Evolutionary conservation across 2,329 filamentous ascomycete species (phyloP), one percentile per base, ranked within the genome.

Genomic region (Chrysoporthe deuterocubensis): DNA sequence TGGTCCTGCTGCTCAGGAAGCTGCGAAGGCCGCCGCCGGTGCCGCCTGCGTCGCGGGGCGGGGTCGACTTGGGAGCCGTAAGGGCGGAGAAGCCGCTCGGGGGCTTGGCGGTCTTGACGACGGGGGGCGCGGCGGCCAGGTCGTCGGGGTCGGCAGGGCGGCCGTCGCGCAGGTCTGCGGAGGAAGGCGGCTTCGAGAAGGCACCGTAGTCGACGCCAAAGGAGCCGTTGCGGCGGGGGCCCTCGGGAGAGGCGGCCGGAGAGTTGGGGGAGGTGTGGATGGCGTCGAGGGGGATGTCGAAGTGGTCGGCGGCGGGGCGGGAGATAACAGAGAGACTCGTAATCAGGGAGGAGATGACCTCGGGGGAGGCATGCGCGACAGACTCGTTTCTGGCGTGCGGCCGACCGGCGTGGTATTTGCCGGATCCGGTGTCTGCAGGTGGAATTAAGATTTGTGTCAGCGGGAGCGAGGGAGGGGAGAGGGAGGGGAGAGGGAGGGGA

Each of bases 21-120:
- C 85, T 87, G 73, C 85, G 87, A 56, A 92, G 75, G 14, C 87
- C 86, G 52, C 69, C 86, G 54, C 69, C 86, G 52, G 68, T 85
- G 54, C 69, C 71, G 26, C 32, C 34, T 7, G 26, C 26, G 26
- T 86, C 85, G 69, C 82, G 82, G 37, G 18, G 32, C 64, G 80
- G 79, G 26, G 84, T 82, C 40, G 81, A 87, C 70, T 83, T 89
- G 68, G 85, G 84, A 0, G 89, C 87, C n/a, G 90, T 93, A 63
- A 92, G 80, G 21, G 89, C 81, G 37, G 92, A 94, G 73, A 89
- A 88, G 65, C 92, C 92, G 62, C 91, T 93, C 0, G 92, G 92
- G 8, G 90, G 91, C 77, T 94, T 94, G 43, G 93, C 88, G 43
- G 94, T 97, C 71, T 91, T 90, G 73, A 96, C 87, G 65, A 95